These are phyloP conservation scores for Penicillium roqueforti DNA, from an alignment of 495 filamentous ascomycete species.

Conservation along the genomic window DNA sequence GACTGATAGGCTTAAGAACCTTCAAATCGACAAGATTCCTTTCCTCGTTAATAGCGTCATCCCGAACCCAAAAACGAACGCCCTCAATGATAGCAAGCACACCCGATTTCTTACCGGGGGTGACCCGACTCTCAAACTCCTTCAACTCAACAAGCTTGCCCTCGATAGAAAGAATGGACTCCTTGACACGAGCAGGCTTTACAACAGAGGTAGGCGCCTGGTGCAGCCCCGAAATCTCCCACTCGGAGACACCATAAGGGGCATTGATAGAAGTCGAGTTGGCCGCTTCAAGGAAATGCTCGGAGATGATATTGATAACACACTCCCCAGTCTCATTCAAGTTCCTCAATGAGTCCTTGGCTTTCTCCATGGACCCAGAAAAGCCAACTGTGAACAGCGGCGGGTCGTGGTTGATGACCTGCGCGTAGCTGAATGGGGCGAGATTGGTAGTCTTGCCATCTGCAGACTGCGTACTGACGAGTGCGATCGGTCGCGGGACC, in stretches of 20 bases:
- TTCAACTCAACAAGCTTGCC: slow-evolving; percentile 66
- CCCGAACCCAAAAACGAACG: slow-evolving; percentile 79
- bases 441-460: slow-evolving; percentile 67
- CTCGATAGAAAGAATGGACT: slow-evolving; percentile 80
- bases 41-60: slow-evolving; percentile 81
- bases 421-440: slow-evolving; percentile 82
- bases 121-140: slow-evolving; percentile 68
- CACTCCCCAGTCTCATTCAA: slow-evolving; percentile 65
- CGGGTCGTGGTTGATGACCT: slow-evolving; percentile 82
- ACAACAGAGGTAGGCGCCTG: slow-evolving; percentile 65
- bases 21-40: slow-evolving; percentile 65
- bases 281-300: slow-evolving; percentile 83
- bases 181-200: slow-evolving; percentile 66
- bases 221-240: slow-evolving; percentile 72
- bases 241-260: slow-evolving; percentile 76
- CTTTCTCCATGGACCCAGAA: slow-evolving; percentile 42
- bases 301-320: slow-evolving; percentile 82
- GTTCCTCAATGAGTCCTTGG: slow-evolving; percentile 78
- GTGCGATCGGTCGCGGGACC: slow-evolving; percentile 73
- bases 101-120: slow-evolving; percentile 66
- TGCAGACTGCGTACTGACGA: slow-evolving; percentile 55
- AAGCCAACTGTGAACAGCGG: slow-evolving; percentile 85
- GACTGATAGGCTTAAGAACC: slow-evolving; percentile 67
- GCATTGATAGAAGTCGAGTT: slow-evolving; percentile 75
- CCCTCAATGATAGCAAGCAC: slow-evolving; percentile 80